Conservation (phyloP, 2,329 filamentous ascomycete genomes). For the Clonostachys sp. region DNA sequence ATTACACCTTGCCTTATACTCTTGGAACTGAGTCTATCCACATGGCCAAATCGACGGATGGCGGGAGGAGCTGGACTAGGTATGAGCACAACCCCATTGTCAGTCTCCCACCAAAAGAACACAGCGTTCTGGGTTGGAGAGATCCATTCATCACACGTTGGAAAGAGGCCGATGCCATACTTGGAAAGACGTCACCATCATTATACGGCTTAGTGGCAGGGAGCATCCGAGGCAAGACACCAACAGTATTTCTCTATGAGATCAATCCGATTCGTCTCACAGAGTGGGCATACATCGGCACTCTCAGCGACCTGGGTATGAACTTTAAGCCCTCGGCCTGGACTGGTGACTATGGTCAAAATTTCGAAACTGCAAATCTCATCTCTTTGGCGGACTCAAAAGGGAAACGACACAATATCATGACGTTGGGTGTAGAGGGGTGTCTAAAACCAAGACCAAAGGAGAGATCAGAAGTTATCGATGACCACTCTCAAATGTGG, state of each 20-base stretch:
- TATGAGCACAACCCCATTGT: conserved; percentile 20
- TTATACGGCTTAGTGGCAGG: conserved; percentile 44
- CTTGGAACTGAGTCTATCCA: conserved; percentile 33
- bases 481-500: conserved; percentile 19
- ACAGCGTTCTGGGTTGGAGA: conserved; percentile 22
- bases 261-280: conserved; percentile 29
- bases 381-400: conserved; percentile 27
- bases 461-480: conserved; percentile 29
- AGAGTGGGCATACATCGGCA: conserved; percentile 38
- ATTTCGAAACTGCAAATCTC: conserved; percentile 46
- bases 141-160: conserved; percentile 24
- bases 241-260: conserved; percentile 40
- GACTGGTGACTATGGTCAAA: conserved; percentile 43
- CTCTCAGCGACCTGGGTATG: conserved; percentile 30
- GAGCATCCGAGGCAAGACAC: conserved; percentile 31
- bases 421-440: conserved; percentile 21
- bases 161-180: conserved; percentile 15
- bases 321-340: conserved; percentile 30
- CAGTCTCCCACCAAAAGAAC: conserved; percentile 14
- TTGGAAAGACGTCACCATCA: conserved; percentile 8
- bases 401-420: conserved; percentile 19
- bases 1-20: conserved; percentile 30
- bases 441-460: conserved; percentile 19
- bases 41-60: conserved; percentile 29
- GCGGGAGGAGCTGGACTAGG: conserved; percentile 24